Percentiles rank a stretch among this genome's conserved stretches.
Conservation (phyloP, 805 yeast species). For the Huiozyma naganishii region DNA sequence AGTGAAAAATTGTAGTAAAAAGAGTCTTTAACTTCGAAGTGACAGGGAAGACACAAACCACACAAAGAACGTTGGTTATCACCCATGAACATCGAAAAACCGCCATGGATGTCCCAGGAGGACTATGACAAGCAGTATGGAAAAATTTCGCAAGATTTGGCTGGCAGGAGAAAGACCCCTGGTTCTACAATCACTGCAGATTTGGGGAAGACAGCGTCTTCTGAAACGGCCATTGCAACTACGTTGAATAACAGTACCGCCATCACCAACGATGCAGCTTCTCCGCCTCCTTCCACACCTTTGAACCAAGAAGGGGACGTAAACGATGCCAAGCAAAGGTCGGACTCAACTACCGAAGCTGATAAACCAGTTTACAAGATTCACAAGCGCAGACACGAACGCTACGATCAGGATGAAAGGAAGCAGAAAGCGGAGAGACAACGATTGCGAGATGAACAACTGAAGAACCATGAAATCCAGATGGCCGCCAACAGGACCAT, state of each 20-base stretch:
- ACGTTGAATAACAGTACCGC: background rate
- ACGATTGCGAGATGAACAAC: conserved; percentile 24
- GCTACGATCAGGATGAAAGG: conserved; percentile 26
- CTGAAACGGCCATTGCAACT: too few relatives aligned
- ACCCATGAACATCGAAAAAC: conserved; percentile 23
- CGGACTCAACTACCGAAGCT: background rate
- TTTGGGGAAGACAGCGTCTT: background rate
- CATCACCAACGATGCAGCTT: background rate
- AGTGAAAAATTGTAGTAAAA: too few relatives aligned
- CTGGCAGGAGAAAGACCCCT: background rate
- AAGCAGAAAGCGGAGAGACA: conserved; percentile 25
- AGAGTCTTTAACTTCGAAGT: too few relatives aligned
- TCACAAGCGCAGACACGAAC: conserved; percentile 21
- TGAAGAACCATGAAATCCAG: conserved; percentile 27
- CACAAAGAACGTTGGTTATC: background rate
- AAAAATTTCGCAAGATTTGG: conserved; percentile 4
- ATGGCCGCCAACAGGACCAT: conserved; percentile 29
- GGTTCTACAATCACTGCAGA: background rate
- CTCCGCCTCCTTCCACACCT: background rate
- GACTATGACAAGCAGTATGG: conserved; percentile 27
- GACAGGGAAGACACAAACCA: too few relatives aligned
- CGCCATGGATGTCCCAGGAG: conserved; percentile 30
- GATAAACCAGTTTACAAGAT: conserved; percentile 10
- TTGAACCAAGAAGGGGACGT: background rate
- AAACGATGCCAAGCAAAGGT: background rate